These are phyloP conservation scores for Penicillium vulpinum DNA, from an alignment of 2,329 filamentous ascomycete genomes.

Conservation along the genomic window DNA sequence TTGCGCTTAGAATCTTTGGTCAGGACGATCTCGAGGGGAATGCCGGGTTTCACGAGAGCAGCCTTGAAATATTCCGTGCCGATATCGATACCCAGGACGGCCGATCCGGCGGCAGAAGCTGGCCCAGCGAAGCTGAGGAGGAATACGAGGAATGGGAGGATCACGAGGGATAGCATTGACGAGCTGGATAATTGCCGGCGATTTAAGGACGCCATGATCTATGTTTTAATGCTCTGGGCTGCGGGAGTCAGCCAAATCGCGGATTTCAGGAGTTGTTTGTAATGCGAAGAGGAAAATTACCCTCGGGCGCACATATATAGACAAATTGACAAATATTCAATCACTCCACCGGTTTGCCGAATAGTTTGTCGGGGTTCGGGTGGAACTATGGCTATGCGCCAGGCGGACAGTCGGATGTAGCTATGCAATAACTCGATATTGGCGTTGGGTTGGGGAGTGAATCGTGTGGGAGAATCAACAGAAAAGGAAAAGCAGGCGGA, in stretches of 20 bases:
- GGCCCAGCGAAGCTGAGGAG: constrained; percentile 56
- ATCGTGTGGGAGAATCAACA: background rate
- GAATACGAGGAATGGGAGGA: constrained; percentile 54
- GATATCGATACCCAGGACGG: constrained; percentile 88
- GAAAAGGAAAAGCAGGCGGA: background rate
- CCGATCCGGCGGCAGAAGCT: constrained; percentile 64
- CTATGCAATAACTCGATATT: constrained; percentile 8
- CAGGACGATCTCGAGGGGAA: constrained; percentile 94
- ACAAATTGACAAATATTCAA: background rate
- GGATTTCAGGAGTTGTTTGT: background rate
- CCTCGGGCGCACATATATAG: constrained; percentile 11
- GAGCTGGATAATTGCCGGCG: constrained; percentile 32
- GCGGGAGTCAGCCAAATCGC: constrained; percentile 13
- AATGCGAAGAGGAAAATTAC: constrained; percentile 1
- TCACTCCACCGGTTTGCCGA: constrained; percentile 14
- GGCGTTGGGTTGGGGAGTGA: background rate
- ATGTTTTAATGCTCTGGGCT: constrained; percentile 26
- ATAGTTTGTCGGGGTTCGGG: constrained; percentile 11
- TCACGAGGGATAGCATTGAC: constrained; percentile 44
- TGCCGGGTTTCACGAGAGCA: constrained; percentile 90
- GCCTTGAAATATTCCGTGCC: constrained; percentile 98
- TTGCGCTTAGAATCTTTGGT: constrained; percentile 98
- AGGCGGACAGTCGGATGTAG: constrained; percentile 11
- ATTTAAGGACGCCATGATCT: constrained; percentile 35
- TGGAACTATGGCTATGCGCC: constrained; percentile 23